phyloP scores from a whole-genome alignment of 202 grass and related monocot genomes.

The Schoenoplectus tabernaemontani region DNA sequence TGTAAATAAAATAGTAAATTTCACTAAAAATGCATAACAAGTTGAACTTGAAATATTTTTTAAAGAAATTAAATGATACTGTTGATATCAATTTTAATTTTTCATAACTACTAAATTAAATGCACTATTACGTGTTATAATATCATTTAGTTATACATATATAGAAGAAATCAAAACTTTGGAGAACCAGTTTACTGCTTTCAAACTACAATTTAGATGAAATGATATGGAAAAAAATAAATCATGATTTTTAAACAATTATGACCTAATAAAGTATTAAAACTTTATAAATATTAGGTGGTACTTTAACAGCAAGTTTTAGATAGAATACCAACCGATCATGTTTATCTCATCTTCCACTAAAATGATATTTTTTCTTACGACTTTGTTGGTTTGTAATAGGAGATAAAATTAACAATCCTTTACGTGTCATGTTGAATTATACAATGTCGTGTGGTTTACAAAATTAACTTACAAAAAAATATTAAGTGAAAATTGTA shows the following conservation, averaged over 20 bases:
- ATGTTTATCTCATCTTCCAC: background rate
- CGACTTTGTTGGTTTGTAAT: background rate
- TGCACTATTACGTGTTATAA: too few species aligned
- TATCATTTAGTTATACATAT: background rate
- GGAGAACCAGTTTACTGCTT: background rate
- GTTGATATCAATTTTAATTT: too few species aligned
- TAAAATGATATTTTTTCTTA: background rate
- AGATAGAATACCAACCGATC: background rate
- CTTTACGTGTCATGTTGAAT: background rate
- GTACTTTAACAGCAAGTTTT: background rate
- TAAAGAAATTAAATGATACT: background rate
- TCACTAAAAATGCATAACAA: too few species aligned
- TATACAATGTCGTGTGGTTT: background rate
- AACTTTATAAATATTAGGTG: background rate
- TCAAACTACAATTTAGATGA: background rate
- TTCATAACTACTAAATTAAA: too few species aligned
- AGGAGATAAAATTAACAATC: background rate
- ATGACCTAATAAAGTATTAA: background rate
- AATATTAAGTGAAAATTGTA: background rate
- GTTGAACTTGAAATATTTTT: too few species aligned
- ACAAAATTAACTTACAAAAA: background rate
- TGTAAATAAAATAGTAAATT: background rate
- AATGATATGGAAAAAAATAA: background rate
- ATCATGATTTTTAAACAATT: background rate
- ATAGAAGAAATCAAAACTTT: background rate